phyloP scores from a whole-genome alignment of 495 filamentous ascomycete species.

The Copromyces sp. region DNA sequence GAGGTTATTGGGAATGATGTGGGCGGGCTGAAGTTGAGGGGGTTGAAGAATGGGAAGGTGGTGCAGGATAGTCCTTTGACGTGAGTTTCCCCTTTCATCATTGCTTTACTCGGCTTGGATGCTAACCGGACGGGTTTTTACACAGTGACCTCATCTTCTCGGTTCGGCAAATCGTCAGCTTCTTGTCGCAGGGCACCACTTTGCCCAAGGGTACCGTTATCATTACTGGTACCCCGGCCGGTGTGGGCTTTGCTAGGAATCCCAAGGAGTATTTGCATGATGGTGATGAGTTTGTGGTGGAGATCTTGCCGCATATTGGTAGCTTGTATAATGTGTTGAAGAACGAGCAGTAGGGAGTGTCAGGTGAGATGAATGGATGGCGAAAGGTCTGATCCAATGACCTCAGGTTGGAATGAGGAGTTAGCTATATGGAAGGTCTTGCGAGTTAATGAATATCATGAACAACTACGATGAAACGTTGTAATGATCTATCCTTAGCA shows the following conservation, averaged over 20 bases:
- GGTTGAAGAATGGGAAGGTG: slow-evolving; percentile 38
- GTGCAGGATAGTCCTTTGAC: slow-evolving; percentile 40
- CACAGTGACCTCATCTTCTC: slow-evolving; percentile 38
- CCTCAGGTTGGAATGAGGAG: background rate
- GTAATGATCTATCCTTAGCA: background rate
- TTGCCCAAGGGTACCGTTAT: slow-evolving; percentile 35
- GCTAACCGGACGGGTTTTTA: background rate
- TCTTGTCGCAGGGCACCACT: slow-evolving; percentile 40
- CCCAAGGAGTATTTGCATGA: slow-evolving; percentile 34
- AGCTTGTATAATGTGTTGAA: slow-evolving; percentile 34
- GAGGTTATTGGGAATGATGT: slow-evolving; percentile 35
- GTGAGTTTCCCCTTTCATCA: slow-evolving; percentile 19
- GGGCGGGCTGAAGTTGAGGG: slow-evolving; percentile 25
- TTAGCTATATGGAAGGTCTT: background rate
- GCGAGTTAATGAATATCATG: background rate
- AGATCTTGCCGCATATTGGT: slow-evolving; percentile 36
- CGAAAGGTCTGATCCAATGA: background rate
- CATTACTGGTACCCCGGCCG: slow-evolving; percentile 40
- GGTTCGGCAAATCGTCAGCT: slow-evolving; percentile 34
- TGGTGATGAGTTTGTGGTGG: slow-evolving; percentile 38
- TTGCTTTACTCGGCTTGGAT: background rate
- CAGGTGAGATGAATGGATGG: background rate
- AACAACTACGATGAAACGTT: background rate
- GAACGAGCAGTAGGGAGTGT: slow-evolving; percentile 26
- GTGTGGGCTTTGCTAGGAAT: slow-evolving; percentile 32